phyloP scores from a whole-genome alignment of 1,284 basidiomycete genomes.

The Fomitopsis betulina region DNA sequence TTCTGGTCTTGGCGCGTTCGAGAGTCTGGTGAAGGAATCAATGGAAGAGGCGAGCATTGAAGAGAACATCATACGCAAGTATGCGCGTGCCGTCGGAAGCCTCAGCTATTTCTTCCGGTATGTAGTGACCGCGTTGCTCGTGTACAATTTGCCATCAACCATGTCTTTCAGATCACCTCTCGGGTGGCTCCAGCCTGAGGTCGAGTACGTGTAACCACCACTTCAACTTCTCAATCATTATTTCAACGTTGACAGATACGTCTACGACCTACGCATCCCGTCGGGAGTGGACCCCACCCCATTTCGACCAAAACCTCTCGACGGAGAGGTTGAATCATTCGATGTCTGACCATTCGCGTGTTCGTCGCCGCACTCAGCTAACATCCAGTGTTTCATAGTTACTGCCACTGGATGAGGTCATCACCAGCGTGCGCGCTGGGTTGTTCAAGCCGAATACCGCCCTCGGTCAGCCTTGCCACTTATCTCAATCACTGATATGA shows the following conservation, averaged over 20 bases:
- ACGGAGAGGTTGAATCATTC: constrained; percentile 93
- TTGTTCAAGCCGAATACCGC: constrained; percentile 88
- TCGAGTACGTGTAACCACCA: constrained; percentile 51
- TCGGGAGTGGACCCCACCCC: constrained; percentile 36
- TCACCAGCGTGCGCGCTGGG: constrained; percentile 53
- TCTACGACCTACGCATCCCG: constrained; percentile 78
- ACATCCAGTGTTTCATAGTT: constrained; percentile 38
- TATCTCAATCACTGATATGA: background rate
- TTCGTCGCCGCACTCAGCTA: background rate
- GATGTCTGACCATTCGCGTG: constrained; percentile 42
- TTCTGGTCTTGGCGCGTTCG: constrained; percentile 69
- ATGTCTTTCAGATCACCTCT: constrained; percentile 45
- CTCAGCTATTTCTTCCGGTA: constrained; percentile 71
- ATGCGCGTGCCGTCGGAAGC: constrained; percentile 56
- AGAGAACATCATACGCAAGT: constrained; percentile 51
- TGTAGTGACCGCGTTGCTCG: constrained; percentile 10
- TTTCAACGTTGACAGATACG: constrained; percentile 45
- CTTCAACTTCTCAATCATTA: background rate
- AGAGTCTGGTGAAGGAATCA: constrained; percentile 87
- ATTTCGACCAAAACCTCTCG: constrained; percentile 72
- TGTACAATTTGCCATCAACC: constrained; percentile 6
- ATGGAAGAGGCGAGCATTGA: constrained; percentile 87
- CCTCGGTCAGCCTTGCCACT: constrained; percentile 41
- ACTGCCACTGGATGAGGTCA: constrained; percentile 48
- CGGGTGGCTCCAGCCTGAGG: constrained; percentile 84